phyloP scores from a whole-genome alignment of 139 green algal species.

The Edaphochlamys debaryana region DNA sequence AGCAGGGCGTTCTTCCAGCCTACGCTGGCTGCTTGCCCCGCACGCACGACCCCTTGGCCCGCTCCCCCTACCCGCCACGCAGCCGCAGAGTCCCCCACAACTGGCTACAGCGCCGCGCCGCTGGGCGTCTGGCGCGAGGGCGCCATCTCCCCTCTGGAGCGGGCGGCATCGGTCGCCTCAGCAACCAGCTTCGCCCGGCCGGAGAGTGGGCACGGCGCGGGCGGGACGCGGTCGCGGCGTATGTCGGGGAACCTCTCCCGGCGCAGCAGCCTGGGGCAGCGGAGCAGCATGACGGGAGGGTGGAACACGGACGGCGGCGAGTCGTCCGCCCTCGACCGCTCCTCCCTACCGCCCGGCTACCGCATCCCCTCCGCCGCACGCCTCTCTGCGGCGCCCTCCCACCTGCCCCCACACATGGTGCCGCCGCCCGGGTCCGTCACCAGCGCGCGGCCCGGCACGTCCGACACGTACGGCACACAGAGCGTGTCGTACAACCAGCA shows the following conservation, averaged over 20 bases:
- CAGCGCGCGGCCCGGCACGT: too few species aligned
- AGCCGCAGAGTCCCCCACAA: not conserved
- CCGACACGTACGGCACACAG: too few species aligned
- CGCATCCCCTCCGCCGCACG: not conserved
- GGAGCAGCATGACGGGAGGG: too few species aligned
- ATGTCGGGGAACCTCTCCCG: not conserved
- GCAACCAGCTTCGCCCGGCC: not conserved
- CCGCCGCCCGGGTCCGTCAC: not conserved
- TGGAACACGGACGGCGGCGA: not conserved
- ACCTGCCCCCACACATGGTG: too few species aligned
- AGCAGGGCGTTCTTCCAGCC: too few species aligned
- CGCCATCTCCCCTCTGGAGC: conserved; percentile 8
- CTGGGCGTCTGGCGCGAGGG: not conserved
- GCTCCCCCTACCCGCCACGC: not conserved
- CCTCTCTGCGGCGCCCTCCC: not conserved
- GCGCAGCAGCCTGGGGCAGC: too few species aligned
- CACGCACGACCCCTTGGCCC: too few species aligned
- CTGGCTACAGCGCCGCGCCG: too few species aligned
- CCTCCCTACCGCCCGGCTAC: not conserved
- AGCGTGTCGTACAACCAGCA: too few species aligned
- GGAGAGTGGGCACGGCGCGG: not conserved
- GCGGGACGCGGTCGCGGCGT: not conserved
- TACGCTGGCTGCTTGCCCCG: too few species aligned
- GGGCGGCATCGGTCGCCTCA: too few species aligned
- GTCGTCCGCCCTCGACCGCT: too few species aligned